Conservation (phyloP, 2,329 filamentous ascomycete genomes). For the Fusarium transvaalense region DNA sequence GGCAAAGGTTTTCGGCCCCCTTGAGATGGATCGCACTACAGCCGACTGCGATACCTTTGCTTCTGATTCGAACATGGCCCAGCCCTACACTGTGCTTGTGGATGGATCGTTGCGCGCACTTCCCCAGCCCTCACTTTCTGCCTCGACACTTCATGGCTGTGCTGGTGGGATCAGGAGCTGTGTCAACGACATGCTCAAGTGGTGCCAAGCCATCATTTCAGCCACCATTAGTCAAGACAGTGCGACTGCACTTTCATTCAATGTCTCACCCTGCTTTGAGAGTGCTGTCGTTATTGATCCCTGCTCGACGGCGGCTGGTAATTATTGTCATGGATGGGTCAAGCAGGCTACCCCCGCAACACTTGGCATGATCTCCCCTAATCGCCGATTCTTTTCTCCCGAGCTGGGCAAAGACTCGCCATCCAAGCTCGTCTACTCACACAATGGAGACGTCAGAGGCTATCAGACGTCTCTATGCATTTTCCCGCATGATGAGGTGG, state of each 20-base stretch:
- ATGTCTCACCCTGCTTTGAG: not conserved
- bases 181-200: not conserved
- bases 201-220: not conserved
- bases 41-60: not conserved
- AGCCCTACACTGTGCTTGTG: not conserved
- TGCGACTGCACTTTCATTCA: too few relatives aligned
- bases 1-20: not conserved
- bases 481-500: not conserved
- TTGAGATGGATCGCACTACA: not conserved
- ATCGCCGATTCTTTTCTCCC: not conserved
- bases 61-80: not conserved
- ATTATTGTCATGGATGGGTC: not conserved
- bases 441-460: not conserved
- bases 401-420: not conserved
- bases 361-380: not conserved
- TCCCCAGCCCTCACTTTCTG: not conserved
- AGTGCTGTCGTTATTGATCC: constrained; percentile 1
- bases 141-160: not conserved
- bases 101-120: not conserved
- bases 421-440: not conserved
- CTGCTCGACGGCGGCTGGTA: not conserved
- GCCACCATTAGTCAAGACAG: not conserved
- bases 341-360: not conserved
- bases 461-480: not conserved
- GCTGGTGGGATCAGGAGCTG: constrained; percentile 1